Conservation (phyloP, 2,329 filamentous ascomycete genomes). For the Botrytis porri region DNA sequence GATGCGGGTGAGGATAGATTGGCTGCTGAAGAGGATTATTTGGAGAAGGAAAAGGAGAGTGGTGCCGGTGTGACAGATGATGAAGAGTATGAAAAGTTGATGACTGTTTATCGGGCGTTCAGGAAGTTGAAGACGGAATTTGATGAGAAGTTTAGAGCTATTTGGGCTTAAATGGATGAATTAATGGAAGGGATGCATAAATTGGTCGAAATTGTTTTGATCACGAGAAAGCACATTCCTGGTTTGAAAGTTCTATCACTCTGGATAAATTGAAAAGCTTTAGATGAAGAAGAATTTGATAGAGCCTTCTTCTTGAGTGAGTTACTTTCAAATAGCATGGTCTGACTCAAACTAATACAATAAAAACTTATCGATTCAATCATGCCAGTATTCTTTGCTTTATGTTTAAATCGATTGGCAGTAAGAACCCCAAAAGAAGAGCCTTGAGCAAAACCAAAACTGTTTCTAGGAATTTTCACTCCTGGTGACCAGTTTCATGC, state of each 20-base stretch:
- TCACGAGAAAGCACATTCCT: neutral
- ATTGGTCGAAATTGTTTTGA: neutral
- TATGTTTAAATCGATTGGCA: neutral
- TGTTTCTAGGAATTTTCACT: neutral
- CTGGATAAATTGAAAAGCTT: neutral
- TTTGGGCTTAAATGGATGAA: constrained; percentile 32
- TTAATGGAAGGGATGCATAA: neutral
- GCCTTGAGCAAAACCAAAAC: neutral
- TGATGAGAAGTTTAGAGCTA: constrained; percentile 55
- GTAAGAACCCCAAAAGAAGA: neutral
- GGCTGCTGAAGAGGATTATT: constrained; percentile 39
- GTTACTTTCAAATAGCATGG: neutral
- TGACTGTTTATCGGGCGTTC: constrained; percentile 59
- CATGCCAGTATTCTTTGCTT: neutral
- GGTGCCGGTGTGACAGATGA: constrained; percentile 35
- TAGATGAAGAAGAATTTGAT: neutral
- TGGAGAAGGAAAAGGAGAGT: constrained; percentile 38
- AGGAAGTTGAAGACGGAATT: constrained; percentile 56
- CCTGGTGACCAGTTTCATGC: neutral
- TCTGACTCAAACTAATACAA: neutral
- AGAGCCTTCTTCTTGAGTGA: neutral
- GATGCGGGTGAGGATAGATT: constrained; percentile 43
- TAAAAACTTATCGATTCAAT: neutral
- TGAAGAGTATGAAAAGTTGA: constrained; percentile 47
- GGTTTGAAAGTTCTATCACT: neutral